Conservation (phyloP, 2,329 filamentous ascomycete genomes). For the Talaromyces sp. region DNA sequence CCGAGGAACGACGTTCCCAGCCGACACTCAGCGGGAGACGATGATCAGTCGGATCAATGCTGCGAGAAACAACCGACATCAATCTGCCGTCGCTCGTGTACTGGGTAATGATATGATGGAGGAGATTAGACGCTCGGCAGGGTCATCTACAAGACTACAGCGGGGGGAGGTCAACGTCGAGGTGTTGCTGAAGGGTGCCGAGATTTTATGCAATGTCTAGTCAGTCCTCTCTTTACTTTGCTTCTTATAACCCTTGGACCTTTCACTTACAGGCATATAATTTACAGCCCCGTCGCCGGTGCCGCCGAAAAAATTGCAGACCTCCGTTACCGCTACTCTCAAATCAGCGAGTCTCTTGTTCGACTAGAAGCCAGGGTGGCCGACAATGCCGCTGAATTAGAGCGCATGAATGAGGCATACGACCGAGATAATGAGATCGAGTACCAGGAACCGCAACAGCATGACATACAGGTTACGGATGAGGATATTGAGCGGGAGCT, state of each 20-base stretch:
- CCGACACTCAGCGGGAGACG: slow-evolving; percentile 39
- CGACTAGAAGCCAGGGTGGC: slow-evolving; percentile 79
- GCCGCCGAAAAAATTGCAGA: slow-evolving; percentile 72
- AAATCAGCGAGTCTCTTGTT: slow-evolving; percentile 70
- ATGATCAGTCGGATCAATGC: slow-evolving; percentile 48
- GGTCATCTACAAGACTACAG: slow-evolving; percentile 52
- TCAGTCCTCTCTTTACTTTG: slow-evolving; percentile 44
- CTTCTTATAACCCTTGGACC: not conserved
- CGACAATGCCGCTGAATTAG: slow-evolving; percentile 71
- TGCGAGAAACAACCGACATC: slow-evolving; percentile 62
- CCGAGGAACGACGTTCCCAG: slow-evolving; percentile 51
- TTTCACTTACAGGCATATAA: not conserved
- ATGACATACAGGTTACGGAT: slow-evolving; percentile 37
- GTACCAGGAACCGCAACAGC: slow-evolving; percentile 31
- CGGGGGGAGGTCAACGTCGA: slow-evolving; percentile 80
- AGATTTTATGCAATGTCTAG: slow-evolving; percentile 89
- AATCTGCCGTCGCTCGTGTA: slow-evolving; percentile 83
- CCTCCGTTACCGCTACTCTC: slow-evolving; percentile 68
- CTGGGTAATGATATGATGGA: slow-evolving; percentile 84
- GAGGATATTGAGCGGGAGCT: slow-evolving; percentile 48
- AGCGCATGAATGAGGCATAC: slow-evolving; percentile 65
- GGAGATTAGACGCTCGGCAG: slow-evolving; percentile 65
- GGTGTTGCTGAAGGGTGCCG: slow-evolving; percentile 77
- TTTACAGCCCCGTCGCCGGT: slow-evolving; percentile 67
- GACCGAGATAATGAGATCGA: slow-evolving; percentile 57